Base-by-base conservation (phyloP, 306 rosid species). In the Aeschynomene evenia region DNA sequence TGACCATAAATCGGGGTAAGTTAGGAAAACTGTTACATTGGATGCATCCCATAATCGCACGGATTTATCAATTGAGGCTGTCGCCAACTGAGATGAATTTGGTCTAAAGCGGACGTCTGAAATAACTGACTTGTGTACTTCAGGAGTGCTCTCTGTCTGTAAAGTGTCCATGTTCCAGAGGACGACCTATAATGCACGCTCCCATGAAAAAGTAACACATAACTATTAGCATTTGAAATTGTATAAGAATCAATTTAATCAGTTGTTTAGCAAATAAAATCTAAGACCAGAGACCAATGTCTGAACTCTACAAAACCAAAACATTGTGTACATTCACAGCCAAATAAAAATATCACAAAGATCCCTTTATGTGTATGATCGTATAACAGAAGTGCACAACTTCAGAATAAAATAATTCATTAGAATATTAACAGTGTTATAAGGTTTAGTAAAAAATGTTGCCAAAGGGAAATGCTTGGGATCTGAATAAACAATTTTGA, bases 41-140 rank as follows among this genome's bases (percentile, higher is more conserved):
- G 79, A 62, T 61, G 83, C 83, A 36, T 84, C 88, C 88, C 88
- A 84, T 74, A 84, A 52, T 14, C 88, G 85, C 71, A 84, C 88
- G 53, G 83, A 80, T 67, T 80, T 74, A 69, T 84, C 88, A 51
- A 65, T 15, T 4, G 88, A 84, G 60, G 85, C 77, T 24, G 88
- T 80, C 1, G 79, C 85, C 74, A 84, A 54, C 83, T 84, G 85
- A 74, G 81, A 55, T 34, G 88, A 84, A 71, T 84, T 80, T 9
- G 88, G 85, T 76, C 88, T 84, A 33, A 80, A 84, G 33, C 88
- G 85, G 52, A 80, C 81, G 62, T 84, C 88, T 54, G 85, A 37
- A 74, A 84, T 84, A 58, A 70, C 61, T 28, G 23, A 48, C 66
- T 74, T 80, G 65, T 84, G 88, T 40, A 80, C 85, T 59, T 81